Conservation (phyloP, 2,329 filamentous ascomycete species). For the Escovopsis sp. region DNA sequence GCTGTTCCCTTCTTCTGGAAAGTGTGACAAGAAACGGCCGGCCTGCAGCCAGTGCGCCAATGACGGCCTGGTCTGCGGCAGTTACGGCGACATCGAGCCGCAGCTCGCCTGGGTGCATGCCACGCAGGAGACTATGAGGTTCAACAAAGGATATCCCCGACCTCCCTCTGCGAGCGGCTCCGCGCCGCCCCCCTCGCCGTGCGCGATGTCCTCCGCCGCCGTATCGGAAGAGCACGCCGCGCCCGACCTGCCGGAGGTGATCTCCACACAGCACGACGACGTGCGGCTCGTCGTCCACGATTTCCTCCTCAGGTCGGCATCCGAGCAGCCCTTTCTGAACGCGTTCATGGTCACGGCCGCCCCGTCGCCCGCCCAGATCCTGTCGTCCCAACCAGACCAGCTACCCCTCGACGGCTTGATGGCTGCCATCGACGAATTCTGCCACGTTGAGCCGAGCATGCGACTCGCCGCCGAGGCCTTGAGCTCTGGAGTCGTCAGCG, state of each 20-base stretch:
- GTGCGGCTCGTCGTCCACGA: slow-evolving; percentile 2
- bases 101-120: neutral
- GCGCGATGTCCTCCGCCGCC: no score
- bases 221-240: no score
- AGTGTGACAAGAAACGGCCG: no score
- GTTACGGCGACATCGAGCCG: neutral
- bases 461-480: slow-evolving; percentile 9
- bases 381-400: slow-evolving; percentile 3
- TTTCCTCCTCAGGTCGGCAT: slow-evolving; percentile 6
- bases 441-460: slow-evolving; percentile 7
- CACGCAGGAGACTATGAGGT: neutral
- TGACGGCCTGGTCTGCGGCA: neutral
- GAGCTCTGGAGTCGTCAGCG: slow-evolving; percentile 9
- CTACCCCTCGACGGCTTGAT: slow-evolving; percentile 10
- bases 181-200: no score
- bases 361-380: slow-evolving; percentile 4
- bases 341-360: slow-evolving; percentile 5
- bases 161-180: no score
- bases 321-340: slow-evolving; percentile 8
- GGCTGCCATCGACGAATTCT: slow-evolving; percentile 7
- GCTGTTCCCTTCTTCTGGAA: no score
- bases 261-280: no score
- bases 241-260: no score
- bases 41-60: neutral
- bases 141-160: no score